These are phyloP conservation scores for Ceratobasidium theobromae DNA, from an alignment of 1,284 basidiomycete species.

Conservation along the genomic window DNA sequence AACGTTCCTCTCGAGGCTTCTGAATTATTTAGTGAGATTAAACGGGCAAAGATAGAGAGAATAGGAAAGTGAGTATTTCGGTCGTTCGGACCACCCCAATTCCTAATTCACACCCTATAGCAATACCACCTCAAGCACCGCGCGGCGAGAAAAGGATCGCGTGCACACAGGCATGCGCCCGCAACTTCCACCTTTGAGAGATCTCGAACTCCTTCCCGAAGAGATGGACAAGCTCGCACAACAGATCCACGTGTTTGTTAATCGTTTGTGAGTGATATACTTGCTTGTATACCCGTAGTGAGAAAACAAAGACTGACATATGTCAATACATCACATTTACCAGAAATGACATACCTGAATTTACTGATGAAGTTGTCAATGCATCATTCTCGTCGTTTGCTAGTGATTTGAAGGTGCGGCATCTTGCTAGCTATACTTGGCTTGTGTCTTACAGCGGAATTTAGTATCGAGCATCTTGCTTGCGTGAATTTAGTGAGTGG, in stretches of 20 bases:
- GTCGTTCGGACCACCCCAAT: too few relatives aligned
- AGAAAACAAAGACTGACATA: neutral
- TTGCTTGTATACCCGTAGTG: neutral
- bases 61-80: too few relatives aligned
- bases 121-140: neutral
- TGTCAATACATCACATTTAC: neutral
- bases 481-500: conserved; percentile 52
- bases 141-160: neutral
- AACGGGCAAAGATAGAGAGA: too few relatives aligned
- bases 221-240: conserved; percentile 10
- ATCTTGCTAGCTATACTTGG: neutral
- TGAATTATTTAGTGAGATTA: conserved; percentile 11
- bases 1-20: conserved; percentile 1
- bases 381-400: conserved; percentile 63
- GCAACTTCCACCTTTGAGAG: neutral
- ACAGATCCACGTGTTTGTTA: conserved; percentile 1
- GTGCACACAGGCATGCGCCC: conserved; percentile 26
- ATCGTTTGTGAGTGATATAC: conserved; percentile 15
- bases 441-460: neutral
- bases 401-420: conserved; percentile 54
- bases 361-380: conserved; percentile 61
- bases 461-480: conserved; percentile 68
- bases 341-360: conserved; percentile 41
- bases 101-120: neutral
- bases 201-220: neutral